Conservation (phyloP, 2,329 filamentous ascomycete genomes). For the Venturia nashicola region DNA sequence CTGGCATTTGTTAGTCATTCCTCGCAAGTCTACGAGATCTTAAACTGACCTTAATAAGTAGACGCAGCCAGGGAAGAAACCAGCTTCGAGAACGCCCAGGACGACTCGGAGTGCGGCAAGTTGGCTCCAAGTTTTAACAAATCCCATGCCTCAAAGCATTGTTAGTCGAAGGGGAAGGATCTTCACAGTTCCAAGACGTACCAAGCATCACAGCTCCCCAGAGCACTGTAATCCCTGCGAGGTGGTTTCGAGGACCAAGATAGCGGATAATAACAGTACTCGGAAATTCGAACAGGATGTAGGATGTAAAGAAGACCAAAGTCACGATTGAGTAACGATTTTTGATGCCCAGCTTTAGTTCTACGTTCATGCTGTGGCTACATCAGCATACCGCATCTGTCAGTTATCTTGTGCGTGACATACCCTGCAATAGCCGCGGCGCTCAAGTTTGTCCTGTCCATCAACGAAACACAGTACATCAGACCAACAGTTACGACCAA, state of each 20-base stretch:
- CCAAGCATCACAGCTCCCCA: constrained; percentile 34
- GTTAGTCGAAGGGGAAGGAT: background rate
- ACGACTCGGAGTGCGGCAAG: constrained; percentile 26
- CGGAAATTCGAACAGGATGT: constrained; percentile 30
- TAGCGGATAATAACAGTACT: constrained; percentile 29
- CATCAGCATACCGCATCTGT: background rate
- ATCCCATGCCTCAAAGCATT: constrained; percentile 27
- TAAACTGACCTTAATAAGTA: constrained; percentile 17
- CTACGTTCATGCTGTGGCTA: constrained; percentile 45
- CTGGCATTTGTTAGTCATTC: constrained; percentile 10
- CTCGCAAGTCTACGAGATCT: background rate
- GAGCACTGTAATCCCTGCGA: constrained; percentile 21
- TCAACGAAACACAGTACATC: constrained; percentile 64
- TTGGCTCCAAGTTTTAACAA: constrained; percentile 22
- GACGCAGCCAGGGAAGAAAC: constrained; percentile 30
- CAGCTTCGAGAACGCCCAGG: constrained; percentile 27
- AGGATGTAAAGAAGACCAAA: constrained; percentile 32
- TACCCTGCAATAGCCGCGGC: constrained; percentile 59
- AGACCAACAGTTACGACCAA: constrained; percentile 35
- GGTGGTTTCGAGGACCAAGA: constrained; percentile 27
- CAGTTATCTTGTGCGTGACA: constrained; percentile 5
- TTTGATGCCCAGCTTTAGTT: constrained; percentile 39
- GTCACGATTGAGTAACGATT: constrained; percentile 52
- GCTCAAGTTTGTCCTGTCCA: constrained; percentile 71
- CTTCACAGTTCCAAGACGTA: background rate